Conservation (phyloP, 495 filamentous ascomycete genomes). For the Neurospora sp. region DNA sequence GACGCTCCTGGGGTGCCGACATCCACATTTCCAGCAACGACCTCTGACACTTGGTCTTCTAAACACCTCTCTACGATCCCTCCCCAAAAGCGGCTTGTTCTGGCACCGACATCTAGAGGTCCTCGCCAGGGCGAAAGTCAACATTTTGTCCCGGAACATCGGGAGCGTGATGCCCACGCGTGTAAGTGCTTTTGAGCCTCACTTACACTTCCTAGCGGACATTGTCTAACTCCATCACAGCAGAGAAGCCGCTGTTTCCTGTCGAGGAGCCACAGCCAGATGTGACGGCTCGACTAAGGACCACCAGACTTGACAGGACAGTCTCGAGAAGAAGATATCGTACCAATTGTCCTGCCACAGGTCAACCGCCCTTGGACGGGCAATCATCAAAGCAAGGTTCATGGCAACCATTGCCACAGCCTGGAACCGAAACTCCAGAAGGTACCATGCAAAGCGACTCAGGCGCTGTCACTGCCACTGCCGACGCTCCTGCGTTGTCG, state of each 20-base stretch:
- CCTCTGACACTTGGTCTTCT: background rate
- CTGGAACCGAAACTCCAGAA: too few species aligned
- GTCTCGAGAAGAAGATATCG: too few species aligned
- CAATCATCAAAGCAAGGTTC: too few species aligned
- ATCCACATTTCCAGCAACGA: background rate
- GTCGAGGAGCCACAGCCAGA: too few species aligned
- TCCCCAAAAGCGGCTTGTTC: background rate
- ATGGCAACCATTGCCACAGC: too few species aligned
- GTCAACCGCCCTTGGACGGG: too few species aligned
- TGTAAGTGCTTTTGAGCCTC: background rate
- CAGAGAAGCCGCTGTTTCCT: background rate
- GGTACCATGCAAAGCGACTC: too few species aligned
- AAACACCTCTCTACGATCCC: background rate
- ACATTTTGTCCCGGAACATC: background rate
- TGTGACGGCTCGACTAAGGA: too few species aligned
- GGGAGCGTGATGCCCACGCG: background rate
- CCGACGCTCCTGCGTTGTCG: too few species aligned
- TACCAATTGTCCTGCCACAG: too few species aligned
- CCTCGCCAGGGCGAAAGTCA: background rate
- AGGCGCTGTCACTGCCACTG: too few species aligned
- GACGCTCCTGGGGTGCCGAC: background rate
- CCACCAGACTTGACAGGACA: too few species aligned
- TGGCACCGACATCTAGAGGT: background rate
- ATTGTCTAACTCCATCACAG: background rate
- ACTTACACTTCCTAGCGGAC: background rate